phyloP scores from a whole-genome alignment of 2,329 filamentous ascomycete genomes.

The Fusarium nurragi region DNA sequence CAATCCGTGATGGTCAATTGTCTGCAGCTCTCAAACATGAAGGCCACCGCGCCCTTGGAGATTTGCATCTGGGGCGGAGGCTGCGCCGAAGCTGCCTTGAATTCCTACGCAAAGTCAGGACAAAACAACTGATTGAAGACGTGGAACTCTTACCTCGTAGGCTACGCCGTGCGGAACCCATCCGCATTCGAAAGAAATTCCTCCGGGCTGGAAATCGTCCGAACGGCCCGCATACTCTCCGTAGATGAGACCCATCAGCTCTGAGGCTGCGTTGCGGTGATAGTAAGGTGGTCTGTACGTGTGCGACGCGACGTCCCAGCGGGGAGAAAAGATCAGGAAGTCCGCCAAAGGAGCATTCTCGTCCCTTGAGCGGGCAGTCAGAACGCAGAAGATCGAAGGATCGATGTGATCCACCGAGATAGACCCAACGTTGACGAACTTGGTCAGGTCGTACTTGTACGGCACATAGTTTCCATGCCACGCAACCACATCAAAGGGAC shows the following conservation, averaged over 20 bases:
- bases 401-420: slow-evolving; percentile 67
- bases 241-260: slow-evolving; percentile 64
- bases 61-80: slow-evolving; percentile 34
- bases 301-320: slow-evolving; percentile 69
- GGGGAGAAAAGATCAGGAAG: slow-evolving; percentile 73
- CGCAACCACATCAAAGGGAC: slow-evolving; percentile 75
- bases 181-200: slow-evolving; percentile 30
- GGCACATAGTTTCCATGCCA: slow-evolving; percentile 77
- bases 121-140: rapidly evolving
- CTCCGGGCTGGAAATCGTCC: slow-evolving; percentile 33
- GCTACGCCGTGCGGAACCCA: slow-evolving; percentile 35
- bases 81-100: slow-evolving; percentile 37
- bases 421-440: slow-evolving; percentile 64
- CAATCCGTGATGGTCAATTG: slow-evolving; percentile 40
- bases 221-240: slow-evolving; percentile 46
- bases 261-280: slow-evolving; percentile 67
- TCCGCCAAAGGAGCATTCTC: slow-evolving; percentile 67
- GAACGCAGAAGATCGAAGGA: slow-evolving; percentile 71
- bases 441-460: slow-evolving; percentile 65
- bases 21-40: slow-evolving; percentile 43
- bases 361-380: slow-evolving; percentile 66
- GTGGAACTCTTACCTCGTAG: slow-evolving; percentile 11
- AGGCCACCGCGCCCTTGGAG: slow-evolving; percentile 38
- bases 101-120: slow-evolving; percentile 17
- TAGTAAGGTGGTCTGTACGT: slow-evolving; percentile 74